Evolutionary conservation across 768 basidiomycete species (phyloP).

Genomic region (Agrocybe praecox): DNA sequence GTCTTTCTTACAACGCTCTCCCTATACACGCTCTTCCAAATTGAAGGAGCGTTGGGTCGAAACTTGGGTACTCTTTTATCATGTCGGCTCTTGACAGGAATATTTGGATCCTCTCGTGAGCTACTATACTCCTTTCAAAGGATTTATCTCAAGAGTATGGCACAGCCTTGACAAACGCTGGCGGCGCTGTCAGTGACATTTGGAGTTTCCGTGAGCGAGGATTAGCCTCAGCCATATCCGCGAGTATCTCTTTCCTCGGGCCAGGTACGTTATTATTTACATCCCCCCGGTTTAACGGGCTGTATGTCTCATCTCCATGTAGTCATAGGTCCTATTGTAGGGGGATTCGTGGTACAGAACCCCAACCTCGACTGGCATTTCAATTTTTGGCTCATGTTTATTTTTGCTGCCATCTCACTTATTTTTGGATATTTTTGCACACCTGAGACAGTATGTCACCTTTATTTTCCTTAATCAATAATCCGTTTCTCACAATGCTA

Average conservation of each 20-base stretch:
- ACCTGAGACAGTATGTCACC: slow-evolving; percentile 54
- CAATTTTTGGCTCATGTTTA: slow-evolving; percentile 68
- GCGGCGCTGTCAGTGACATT: slow-evolving; percentile 59
- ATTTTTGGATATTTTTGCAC: slow-evolving; percentile 47
- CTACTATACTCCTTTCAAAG: neutral
- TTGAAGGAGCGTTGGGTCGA: slow-evolving; percentile 54
- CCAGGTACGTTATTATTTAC: slow-evolving; percentile 38
- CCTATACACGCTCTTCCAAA: slow-evolving; percentile 52
- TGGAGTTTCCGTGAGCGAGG: slow-evolving; percentile 63
- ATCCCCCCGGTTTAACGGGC: neutral
- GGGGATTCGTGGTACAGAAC: slow-evolving; percentile 60
- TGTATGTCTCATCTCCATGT: neutral
- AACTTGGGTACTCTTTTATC: slow-evolving; percentile 50
- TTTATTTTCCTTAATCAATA: neutral
- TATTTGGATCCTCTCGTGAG: slow-evolving; percentile 59
- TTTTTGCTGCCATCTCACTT: slow-evolving; percentile 48
- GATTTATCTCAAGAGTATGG: slow-evolving; percentile 4
- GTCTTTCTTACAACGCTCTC: slow-evolving; percentile 57
- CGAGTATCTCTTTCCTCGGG: slow-evolving; percentile 58
- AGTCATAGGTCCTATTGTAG: slow-evolving; percentile 71
- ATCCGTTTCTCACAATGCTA: neutral
- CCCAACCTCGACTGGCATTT: slow-evolving; percentile 57
- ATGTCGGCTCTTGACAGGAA: slow-evolving; percentile 58
- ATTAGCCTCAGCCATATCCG: slow-evolving; percentile 59
- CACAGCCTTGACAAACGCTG: slow-evolving; percentile 59